phyloP scores from a whole-genome alignment of 306 rosid species.

The barrel medic (Medicago truncatula) region MtrunA17r5.0-ANR NC_053045.1:5363501-5364000 shows the following conservation, averaged over 20 bases:
- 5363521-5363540: background rate
- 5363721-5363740: constrained; percentile 74
- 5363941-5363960: constrained; percentile 32
- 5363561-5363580: constrained; percentile 45
- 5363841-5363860: constrained; percentile 79
- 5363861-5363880: constrained; percentile 89
- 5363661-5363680: constrained; percentile 63
- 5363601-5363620: constrained; percentile 91
- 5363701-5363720: constrained; percentile 66
- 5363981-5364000: constrained; percentile 14
- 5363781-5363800: constrained; percentile 65
- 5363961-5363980: constrained; percentile 7
- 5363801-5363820: constrained; percentile 76
- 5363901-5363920: constrained; percentile 84
- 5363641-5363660: constrained; percentile 40
- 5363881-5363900: constrained; percentile 68
- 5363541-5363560: constrained; percentile 28
- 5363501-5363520: background rate
- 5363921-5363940: constrained; percentile 90
- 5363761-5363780: constrained; percentile 92
- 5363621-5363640: constrained; percentile 84
- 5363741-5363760: constrained; percentile 84
- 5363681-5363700: constrained; percentile 88
- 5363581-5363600: constrained; percentile 70
- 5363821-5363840: constrained; percentile 80